Percentiles rank a stretch among this genome's conserved stretches.
Conservation (phyloP, 371 early-diverging fungal species). For the Syncephalis plumigaleata region DNA sequence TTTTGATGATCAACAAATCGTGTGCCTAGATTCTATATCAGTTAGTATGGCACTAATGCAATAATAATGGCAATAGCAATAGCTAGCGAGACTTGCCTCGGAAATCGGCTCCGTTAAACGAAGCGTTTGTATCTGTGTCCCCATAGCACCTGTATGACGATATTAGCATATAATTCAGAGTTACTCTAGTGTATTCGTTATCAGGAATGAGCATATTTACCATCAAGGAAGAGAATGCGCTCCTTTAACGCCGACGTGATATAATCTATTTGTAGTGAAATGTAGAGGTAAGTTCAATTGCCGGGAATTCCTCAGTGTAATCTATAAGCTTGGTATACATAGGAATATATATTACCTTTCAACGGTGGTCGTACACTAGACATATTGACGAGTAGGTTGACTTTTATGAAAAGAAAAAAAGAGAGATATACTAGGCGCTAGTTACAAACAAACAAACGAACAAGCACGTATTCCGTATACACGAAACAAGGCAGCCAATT, state of each 20-base stretch:
- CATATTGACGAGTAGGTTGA: too few relatives aligned
- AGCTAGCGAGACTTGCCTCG: conserved; percentile 22
- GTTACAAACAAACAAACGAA: too few relatives aligned
- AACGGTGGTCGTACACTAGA: too few relatives aligned
- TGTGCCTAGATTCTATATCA: conserved; percentile 31
- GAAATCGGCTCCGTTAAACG: conserved; percentile 69
- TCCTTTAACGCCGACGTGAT: conserved; percentile 52
- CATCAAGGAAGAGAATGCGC: conserved; percentile 82
- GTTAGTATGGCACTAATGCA: neutral
- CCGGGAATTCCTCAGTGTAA: too few relatives aligned
- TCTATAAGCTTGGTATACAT: too few relatives aligned
- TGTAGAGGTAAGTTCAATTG: neutral
- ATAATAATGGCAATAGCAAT: neutral
- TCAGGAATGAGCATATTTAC: neutral
- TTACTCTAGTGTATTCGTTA: neutral
- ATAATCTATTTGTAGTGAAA: conserved; percentile 15
- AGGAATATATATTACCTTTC: too few relatives aligned
- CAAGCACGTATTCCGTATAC: too few relatives aligned
- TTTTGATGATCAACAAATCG: conserved; percentile 62
- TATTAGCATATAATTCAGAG: neutral
- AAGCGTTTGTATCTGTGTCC: conserved; percentile 80
- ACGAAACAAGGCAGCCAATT: too few relatives aligned
- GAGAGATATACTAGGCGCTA: too few relatives aligned
- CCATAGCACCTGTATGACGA: conserved; percentile 83
- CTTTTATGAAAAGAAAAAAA: too few relatives aligned